Conservation (phyloP, 2,329 filamentous ascomycete species). For the Microthyrium microscopicum region DNA sequence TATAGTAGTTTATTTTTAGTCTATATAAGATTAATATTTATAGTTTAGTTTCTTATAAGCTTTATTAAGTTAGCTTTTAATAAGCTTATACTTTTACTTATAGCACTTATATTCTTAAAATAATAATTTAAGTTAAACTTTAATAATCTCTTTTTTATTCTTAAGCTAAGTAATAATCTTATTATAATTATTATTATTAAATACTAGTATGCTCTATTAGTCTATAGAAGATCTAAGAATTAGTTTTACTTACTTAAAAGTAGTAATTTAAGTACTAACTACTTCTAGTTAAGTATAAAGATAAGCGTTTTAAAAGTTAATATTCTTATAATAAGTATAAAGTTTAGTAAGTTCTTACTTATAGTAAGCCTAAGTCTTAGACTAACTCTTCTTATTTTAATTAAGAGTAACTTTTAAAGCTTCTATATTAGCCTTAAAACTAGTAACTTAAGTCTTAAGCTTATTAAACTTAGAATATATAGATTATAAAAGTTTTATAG, state of each 20-base stretch:
- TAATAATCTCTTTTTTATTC: slow-evolving; percentile 91
- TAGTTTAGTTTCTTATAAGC: slow-evolving; percentile 77
- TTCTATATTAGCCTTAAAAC: slow-evolving; percentile 65
- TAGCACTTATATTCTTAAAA: slow-evolving; percentile 74
- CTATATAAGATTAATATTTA: slow-evolving; percentile 60
- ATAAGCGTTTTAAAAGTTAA: slow-evolving; percentile 76
- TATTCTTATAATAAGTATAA: slow-evolving; percentile 62
- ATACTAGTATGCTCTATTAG: slow-evolving; percentile 14
- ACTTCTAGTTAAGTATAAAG: slow-evolving; percentile 79
- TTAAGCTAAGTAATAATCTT: slow-evolving; percentile 85
- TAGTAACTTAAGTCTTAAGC: slow-evolving; percentile 61
- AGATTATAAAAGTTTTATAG: slow-evolving; percentile 67
- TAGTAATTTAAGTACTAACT: slow-evolving; percentile 61
- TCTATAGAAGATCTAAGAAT: slow-evolving; percentile 35
- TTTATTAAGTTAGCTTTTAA: slow-evolving; percentile 77
- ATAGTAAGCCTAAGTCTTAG: slow-evolving; percentile 61
- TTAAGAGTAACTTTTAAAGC: slow-evolving; percentile 63
- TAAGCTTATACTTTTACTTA: slow-evolving; percentile 78
- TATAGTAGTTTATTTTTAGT: slow-evolving; percentile 55
- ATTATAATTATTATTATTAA: slow-evolving; percentile 58
- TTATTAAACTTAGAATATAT: slow-evolving; percentile 68
- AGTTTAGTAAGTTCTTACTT: slow-evolving; percentile 73
- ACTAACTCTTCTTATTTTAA: slow-evolving; percentile 78
- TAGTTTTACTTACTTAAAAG: slow-evolving; percentile 59
- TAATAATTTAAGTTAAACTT: slow-evolving; percentile 88